Percentiles rank a stretch among this genome's conserved stretches.
phyloP scores from a whole-genome alignment of 257 asterid genomes.

The Datura wrightii region DNA sequence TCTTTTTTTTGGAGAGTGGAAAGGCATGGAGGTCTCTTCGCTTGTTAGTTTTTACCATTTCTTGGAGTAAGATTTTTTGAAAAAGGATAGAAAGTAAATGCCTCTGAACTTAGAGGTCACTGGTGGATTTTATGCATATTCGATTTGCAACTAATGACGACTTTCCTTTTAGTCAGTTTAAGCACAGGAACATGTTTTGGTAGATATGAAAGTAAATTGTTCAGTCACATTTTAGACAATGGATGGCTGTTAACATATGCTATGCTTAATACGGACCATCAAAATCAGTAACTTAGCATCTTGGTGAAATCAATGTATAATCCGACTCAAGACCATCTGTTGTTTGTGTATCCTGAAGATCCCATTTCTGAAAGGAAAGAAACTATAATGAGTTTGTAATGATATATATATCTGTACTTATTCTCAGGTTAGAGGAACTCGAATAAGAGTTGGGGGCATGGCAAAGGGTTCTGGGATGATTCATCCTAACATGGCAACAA shows the following conservation, averaged over 20 bases:
- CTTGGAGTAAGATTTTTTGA: neutral
- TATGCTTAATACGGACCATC: neutral
- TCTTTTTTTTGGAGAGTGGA: neutral
- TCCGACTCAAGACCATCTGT: neutral
- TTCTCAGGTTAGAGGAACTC: constrained; percentile 74
- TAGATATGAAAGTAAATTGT: neutral
- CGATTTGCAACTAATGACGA: neutral
- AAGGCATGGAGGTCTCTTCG: neutral
- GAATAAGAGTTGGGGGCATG: constrained; percentile 86
- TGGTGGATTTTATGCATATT: neutral
- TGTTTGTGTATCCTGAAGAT: neutral
- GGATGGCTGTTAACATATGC: neutral
- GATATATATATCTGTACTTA: constrained; percentile 9
- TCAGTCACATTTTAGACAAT: neutral
- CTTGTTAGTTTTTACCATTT: neutral
- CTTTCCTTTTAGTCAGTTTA: neutral
- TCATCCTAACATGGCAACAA: constrained; percentile 99
- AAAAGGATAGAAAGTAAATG: neutral
- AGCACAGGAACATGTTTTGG: neutral
- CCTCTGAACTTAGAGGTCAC: constrained; percentile 5
- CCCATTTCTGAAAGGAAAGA: neutral
- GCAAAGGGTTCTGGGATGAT: constrained; percentile 99
- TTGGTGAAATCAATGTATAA: neutral
- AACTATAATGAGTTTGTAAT: neutral
- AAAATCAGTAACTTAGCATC: neutral